These are phyloP conservation scores for Neurospora sp. DNA, from an alignment of 495 filamentous ascomycete genomes.

Conservation along the genomic window DNA sequence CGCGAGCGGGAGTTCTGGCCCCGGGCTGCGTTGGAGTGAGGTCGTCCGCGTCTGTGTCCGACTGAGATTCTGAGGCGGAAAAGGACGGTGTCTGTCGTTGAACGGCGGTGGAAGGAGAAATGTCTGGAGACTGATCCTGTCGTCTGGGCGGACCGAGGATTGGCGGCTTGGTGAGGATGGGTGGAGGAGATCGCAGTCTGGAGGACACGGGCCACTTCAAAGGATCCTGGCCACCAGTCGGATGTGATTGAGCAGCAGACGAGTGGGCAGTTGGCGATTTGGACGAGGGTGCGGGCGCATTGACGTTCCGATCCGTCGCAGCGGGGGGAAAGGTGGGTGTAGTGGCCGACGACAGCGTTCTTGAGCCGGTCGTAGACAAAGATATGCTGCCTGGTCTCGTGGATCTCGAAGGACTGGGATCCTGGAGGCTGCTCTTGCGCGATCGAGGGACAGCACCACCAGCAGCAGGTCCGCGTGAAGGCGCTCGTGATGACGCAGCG, in stretches of 20 bases:
- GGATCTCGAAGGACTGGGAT: conserved; percentile 54
- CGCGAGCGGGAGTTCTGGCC: conserved; percentile 56
- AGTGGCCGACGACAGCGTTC: conserved; percentile 52
- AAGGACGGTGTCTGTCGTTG: neutral
- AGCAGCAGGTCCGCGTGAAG: neutral
- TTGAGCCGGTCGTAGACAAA: conserved; percentile 47
- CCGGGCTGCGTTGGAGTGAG: conserved; percentile 34
- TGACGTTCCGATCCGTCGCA: conserved; percentile 45
- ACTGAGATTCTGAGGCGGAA: conserved; percentile 19
- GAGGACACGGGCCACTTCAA: conserved; percentile 51
- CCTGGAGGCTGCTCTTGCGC: conserved; percentile 57
- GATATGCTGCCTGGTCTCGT: conserved; percentile 42
- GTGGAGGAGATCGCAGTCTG: conserved; percentile 58
- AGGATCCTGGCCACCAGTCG: conserved; percentile 38
- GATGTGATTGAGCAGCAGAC: conserved; percentile 31
- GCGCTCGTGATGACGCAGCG: neutral
- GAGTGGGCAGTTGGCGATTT: conserved; percentile 37
- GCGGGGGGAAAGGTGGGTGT: conserved; percentile 48
- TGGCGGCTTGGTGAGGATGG: conserved; percentile 31
- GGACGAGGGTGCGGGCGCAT: conserved; percentile 45
- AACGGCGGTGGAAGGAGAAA: neutral
- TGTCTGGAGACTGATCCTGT: conserved; percentile 27
- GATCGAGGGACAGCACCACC: conserved; percentile 26
- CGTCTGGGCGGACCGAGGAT: conserved; percentile 33
- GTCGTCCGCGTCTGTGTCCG: conserved; percentile 47